Percentiles rank a stretch among this genome's conserved stretches.
These are phyloP conservation scores for Pseudotsuga menziesii DNA, from an alignment of 75 land plant genomes.

Conservation along the genomic window DNA sequence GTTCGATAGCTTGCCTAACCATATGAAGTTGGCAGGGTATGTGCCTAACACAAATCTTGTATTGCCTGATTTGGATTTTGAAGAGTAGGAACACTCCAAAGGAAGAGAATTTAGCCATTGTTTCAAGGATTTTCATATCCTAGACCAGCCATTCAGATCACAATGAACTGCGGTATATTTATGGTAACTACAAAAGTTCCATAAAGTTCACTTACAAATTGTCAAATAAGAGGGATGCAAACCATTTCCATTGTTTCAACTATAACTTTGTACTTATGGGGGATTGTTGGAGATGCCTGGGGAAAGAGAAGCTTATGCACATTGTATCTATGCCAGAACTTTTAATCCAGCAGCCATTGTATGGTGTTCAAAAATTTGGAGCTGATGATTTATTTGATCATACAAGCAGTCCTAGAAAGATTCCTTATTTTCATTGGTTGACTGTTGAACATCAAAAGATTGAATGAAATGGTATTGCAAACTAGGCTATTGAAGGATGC, in stretches of 20 bases:
- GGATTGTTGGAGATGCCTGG: not conserved
- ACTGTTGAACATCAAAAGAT: too few species aligned
- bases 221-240: slow-evolving; percentile 17
- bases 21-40: slow-evolving; percentile 12
- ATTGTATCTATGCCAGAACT: too few species aligned
- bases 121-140: slow-evolving; percentile 23
- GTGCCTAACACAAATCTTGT: slow-evolving; percentile 19
- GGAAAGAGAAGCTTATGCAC: too few species aligned
- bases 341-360: too few species aligned
- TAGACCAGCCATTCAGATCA: slow-evolving; percentile 15
- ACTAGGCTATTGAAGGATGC: too few species aligned
- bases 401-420: too few species aligned
- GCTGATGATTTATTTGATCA: too few species aligned
- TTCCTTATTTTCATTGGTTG: too few species aligned
- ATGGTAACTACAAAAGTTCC: slow-evolving; percentile 22
- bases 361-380: too few species aligned
- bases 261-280: slow-evolving; percentile 28
- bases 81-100: slow-evolving; percentile 12
- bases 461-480: too few species aligned
- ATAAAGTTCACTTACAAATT: slow-evolving; percentile 21
- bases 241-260: slow-evolving; percentile 25
- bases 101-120: slow-evolving; percentile 26
- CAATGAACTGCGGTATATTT: slow-evolving; percentile 16
- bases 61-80: slow-evolving; percentile 1
- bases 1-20: slow-evolving; percentile 17